A percentile compares a stretch with the other conserved stretches of the same genome.
phyloP scores from a whole-genome alignment of 306 rosid genomes.

The Citrullus mucosospermus region DNA sequence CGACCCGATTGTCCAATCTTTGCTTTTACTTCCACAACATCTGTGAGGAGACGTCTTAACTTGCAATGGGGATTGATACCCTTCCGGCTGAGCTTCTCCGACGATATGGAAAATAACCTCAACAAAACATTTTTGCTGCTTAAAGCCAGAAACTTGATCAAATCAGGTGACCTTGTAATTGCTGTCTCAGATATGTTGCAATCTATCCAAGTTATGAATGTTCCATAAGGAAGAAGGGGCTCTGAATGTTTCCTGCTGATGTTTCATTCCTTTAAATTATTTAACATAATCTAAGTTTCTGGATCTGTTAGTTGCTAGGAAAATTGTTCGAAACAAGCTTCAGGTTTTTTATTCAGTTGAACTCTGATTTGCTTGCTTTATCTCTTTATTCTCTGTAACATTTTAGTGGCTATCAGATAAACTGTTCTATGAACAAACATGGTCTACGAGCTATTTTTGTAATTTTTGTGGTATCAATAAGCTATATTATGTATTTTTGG shows the following conservation, averaged over 20 bases:
- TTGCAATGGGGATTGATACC: slow-evolving; percentile 99
- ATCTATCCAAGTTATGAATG: slow-evolving; percentile 96
- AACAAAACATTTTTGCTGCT: slow-evolving; percentile 81
- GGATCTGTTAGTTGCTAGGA: slow-evolving; percentile 3
- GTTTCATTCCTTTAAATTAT: slow-evolving; percentile 6
- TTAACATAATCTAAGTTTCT: not conserved
- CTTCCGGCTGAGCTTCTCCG: slow-evolving; percentile 79
- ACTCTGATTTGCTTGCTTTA: not conserved
- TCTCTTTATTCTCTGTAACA: not conserved
- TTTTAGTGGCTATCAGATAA: not conserved
- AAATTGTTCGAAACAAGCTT: not conserved
- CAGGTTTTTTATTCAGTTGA: not conserved
- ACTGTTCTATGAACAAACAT: not conserved
- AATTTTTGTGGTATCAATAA: slow-evolving; percentile 1
- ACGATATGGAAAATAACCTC: slow-evolving; percentile 95
- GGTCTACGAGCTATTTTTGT: not conserved
- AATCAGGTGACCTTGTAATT: slow-evolving; percentile 95
- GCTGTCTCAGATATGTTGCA: slow-evolving; percentile 95
- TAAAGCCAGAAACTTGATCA: slow-evolving; percentile 89
- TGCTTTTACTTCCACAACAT: slow-evolving; percentile 72
- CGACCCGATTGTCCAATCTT: slow-evolving; percentile 98
- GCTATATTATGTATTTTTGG: not conserved
- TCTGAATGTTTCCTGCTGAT: not conserved
- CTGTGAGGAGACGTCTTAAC: slow-evolving; percentile 81
- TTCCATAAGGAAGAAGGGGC: slow-evolving; percentile 28